Evolutionary conservation across 78 protist genomes (phyloP).

Genomic region (Dictyostelium brefeldianum): DNA sequence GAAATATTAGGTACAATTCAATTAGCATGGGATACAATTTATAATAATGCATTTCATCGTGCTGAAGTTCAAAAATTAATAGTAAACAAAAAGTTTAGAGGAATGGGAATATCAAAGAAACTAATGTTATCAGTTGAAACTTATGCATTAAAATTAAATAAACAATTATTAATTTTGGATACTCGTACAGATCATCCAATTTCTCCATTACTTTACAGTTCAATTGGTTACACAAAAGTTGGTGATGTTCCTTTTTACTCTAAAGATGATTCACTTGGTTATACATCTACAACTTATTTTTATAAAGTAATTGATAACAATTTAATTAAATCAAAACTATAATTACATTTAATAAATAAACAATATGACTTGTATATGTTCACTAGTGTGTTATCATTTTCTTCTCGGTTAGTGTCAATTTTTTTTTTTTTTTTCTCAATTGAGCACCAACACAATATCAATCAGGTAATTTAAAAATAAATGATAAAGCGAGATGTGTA

Average conservation of each 20-base stretch:
- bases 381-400: too few relatives aligned
- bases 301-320: background rate
- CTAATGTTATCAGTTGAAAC: background rate
- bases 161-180: background rate
- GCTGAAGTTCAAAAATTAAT: constrained; percentile 13
- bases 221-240: background rate
- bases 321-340: background rate
- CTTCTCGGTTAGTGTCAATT: too few relatives aligned
- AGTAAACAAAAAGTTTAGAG: background rate
- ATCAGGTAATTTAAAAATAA: too few relatives aligned
- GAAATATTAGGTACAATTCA: background rate
- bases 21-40: background rate
- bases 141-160: background rate
- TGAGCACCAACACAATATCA: too few relatives aligned
- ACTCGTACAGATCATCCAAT: background rate
- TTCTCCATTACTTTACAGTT: background rate
- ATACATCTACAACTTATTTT: background rate
- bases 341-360: too few relatives aligned
- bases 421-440: too few relatives aligned
- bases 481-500: too few relatives aligned
- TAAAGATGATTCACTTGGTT: background rate
- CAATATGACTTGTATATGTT: too few relatives aligned
- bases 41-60: background rate
- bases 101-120: background rate
- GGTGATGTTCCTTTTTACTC: background rate